Conservation (phyloP, 2,329 filamentous ascomycete species). For the Xylariaceae sp. region DNA sequence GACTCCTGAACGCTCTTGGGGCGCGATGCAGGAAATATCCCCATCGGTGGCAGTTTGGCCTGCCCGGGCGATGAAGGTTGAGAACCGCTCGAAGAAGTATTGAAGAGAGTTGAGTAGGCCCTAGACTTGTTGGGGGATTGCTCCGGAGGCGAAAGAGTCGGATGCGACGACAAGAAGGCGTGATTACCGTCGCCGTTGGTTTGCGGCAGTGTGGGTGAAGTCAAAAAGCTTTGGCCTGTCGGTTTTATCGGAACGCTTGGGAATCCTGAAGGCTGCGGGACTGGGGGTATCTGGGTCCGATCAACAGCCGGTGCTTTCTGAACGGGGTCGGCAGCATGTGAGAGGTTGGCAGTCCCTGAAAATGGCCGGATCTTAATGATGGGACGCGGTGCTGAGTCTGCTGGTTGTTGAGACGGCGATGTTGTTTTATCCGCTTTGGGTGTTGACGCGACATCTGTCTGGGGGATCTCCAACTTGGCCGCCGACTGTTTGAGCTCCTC, state of each 20-base stretch:
- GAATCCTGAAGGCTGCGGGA: slow-evolving; percentile 17
- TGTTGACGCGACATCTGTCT: slow-evolving; percentile 25
- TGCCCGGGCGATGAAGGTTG: slow-evolving; percentile 17
- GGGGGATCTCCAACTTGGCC: slow-evolving; percentile 51
- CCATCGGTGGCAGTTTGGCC: slow-evolving; percentile 28
- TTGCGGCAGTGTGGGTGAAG: slow-evolving; percentile 27
- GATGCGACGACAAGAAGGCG: slow-evolving; percentile 41
- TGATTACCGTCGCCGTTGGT: slow-evolving; percentile 33
- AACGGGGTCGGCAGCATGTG: slow-evolving; percentile 13
- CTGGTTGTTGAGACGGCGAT: slow-evolving; percentile 18
- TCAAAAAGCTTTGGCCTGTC: slow-evolving; percentile 25
- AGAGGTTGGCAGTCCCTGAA: slow-evolving; percentile 13
- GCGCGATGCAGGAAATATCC: slow-evolving; percentile 31
- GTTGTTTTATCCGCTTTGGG: slow-evolving; percentile 23
- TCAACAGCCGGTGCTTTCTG: slow-evolving; percentile 11
- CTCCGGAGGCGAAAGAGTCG: slow-evolving; percentile 38
- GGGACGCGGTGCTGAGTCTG: slow-evolving; percentile 10
- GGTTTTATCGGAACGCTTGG: slow-evolving; percentile 29
- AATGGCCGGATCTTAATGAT: slow-evolving; percentile 22
- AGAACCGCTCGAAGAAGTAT: slow-evolving; percentile 30
- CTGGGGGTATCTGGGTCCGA: slow-evolving; percentile 21
- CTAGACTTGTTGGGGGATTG: slow-evolving; percentile 38
- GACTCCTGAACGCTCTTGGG: slow-evolving; percentile 22
- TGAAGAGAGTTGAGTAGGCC: slow-evolving; percentile 37
- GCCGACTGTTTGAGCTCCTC: slow-evolving; percentile 54